phyloP scores from a whole-genome alignment of 352 stramenopile genomes.

The Phytophthora colocasiae region DNA sequence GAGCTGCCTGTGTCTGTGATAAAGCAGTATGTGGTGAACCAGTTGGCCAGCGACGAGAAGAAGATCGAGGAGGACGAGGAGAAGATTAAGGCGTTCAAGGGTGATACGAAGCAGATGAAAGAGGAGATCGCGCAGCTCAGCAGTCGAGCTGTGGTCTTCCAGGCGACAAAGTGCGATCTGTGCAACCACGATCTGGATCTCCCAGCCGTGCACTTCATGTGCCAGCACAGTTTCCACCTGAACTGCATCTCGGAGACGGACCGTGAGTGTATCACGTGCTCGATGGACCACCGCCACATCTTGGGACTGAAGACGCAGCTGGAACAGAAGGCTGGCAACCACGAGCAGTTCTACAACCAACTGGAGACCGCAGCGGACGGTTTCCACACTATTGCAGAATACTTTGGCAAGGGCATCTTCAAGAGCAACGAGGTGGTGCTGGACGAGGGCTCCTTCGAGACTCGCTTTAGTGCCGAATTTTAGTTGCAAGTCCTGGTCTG shows the following conservation, averaged over 20 bases:
- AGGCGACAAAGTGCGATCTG: constrained; percentile 91
- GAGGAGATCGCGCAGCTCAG: constrained; percentile 86
- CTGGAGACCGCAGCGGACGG: constrained; percentile 88
- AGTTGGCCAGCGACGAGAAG: constrained; percentile 78
- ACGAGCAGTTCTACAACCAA: constrained; percentile 95
- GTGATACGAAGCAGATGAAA: constrained; percentile 91
- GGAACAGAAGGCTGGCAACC: constrained; percentile 88
- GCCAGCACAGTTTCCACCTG: constrained; percentile 91
- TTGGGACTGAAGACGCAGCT: constrained; percentile 88
- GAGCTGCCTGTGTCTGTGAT: constrained; percentile 85
- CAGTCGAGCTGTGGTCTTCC: constrained; percentile 90
- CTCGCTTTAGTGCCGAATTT: constrained; percentile 87
- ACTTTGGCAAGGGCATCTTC: constrained; percentile 94
- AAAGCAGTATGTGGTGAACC: constrained; percentile 88
- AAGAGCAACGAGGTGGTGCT: constrained; percentile 76
- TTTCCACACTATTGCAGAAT: constrained; percentile 92
- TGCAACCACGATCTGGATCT: constrained; percentile 92
- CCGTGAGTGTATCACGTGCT: constrained; percentile 90
- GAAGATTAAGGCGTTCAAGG: constrained; percentile 89
- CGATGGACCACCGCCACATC: constrained; percentile 86
- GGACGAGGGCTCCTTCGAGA: constrained; percentile 72
- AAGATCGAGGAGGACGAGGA: constrained; percentile 88
- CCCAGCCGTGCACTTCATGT: constrained; percentile 93
- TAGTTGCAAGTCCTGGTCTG: constrained; percentile 33
- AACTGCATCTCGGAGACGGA: constrained; percentile 92